Conservation (phyloP, 2,329 filamentous ascomycete genomes). For the Claviceps arundinis region DNA sequence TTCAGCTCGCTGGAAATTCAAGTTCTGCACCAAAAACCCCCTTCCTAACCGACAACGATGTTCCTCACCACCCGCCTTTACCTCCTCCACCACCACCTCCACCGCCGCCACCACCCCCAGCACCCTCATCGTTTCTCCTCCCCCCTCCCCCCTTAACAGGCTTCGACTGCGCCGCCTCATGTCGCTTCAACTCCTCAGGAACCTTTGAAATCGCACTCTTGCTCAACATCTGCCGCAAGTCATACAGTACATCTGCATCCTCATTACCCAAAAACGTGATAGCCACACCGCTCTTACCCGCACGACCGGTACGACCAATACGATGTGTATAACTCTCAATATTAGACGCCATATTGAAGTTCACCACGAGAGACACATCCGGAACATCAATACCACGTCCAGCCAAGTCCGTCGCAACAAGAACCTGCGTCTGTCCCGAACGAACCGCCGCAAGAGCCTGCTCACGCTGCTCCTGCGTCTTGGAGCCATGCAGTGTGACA, state of each 20-base stretch:
- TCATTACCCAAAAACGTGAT: conserved; percentile 92
- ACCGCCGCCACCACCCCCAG: conserved; percentile 7
- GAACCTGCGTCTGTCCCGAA: conserved; percentile 65
- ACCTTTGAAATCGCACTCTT: conserved; percentile 83
- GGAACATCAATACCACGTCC: conserved; percentile 96
- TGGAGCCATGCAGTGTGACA: conserved; percentile 86
- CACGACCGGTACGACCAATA: conserved; percentile 92
- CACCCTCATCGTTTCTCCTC: conserved; percentile 18
- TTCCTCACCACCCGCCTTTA: conserved; percentile 1
- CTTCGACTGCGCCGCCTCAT: conserved; percentile 84
- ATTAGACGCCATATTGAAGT: conserved; percentile 94
- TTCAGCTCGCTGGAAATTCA: neutral
- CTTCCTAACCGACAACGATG: neutral
- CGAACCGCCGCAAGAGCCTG: conserved; percentile 78
- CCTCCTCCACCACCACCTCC: conserved; percentile 9
- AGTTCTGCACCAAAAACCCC: neutral
- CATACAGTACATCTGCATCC: conserved; percentile 82
- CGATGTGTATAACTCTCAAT: conserved; percentile 96
- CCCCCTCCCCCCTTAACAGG: conserved; percentile 30
- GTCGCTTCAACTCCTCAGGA: conserved; percentile 78
- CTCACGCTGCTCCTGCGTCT: conserved; percentile 96
- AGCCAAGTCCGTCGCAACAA: conserved; percentile 91
- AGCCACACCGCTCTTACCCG: conserved; percentile 88
- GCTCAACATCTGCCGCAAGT: conserved; percentile 86
- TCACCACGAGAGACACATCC: conserved; percentile 86